These are phyloP conservation scores for Umbelopsis ramanniana DNA, from an alignment of 192 early-diverging fungal species.

Conservation along the genomic window DNA sequence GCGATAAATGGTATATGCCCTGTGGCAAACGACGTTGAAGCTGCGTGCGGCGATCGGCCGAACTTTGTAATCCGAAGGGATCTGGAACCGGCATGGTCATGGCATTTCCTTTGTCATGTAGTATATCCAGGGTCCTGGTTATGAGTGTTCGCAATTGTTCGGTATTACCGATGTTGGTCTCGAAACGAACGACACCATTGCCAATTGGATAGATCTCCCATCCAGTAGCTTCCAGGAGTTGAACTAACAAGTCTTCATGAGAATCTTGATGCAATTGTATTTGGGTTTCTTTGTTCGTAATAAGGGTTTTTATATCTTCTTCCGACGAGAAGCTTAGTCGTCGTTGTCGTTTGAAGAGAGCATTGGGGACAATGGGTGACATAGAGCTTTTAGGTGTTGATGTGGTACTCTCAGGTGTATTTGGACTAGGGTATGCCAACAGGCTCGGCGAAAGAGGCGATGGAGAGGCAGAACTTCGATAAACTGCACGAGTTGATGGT, in stretches of 20 bases:
- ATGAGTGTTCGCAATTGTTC: slow-evolving; percentile 2
- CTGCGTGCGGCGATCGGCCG: not conserved
- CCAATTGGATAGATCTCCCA: slow-evolving; percentile 1
- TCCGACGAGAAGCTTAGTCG: slow-evolving; percentile 8
- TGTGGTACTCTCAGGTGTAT: not conserved
- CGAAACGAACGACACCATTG: not conserved
- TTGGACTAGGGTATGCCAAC: slow-evolving; percentile 9
- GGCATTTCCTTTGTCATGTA: not conserved
- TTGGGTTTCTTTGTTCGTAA: slow-evolving; percentile 2
- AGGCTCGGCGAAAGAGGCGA: not conserved
- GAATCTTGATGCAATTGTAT: not conserved
- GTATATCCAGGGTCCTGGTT: not conserved
- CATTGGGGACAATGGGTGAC: not conserved
- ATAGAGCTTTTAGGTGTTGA: not conserved
- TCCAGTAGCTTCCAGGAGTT: slow-evolving; percentile 4
- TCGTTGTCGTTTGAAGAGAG: not conserved
- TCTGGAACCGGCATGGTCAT: not conserved
- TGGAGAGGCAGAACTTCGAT: not conserved
- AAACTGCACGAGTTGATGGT: not conserved
- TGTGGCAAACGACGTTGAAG: slow-evolving; percentile 17
- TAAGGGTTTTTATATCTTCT: not conserved
- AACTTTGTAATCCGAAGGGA: not conserved
- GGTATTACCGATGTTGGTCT: slow-evolving; percentile 3
- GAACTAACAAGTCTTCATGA: not conserved
- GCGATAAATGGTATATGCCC: slow-evolving; percentile 4